Conservation (phyloP, 257 asterid genomes). For the Solanum chiquidenum region DNA sequence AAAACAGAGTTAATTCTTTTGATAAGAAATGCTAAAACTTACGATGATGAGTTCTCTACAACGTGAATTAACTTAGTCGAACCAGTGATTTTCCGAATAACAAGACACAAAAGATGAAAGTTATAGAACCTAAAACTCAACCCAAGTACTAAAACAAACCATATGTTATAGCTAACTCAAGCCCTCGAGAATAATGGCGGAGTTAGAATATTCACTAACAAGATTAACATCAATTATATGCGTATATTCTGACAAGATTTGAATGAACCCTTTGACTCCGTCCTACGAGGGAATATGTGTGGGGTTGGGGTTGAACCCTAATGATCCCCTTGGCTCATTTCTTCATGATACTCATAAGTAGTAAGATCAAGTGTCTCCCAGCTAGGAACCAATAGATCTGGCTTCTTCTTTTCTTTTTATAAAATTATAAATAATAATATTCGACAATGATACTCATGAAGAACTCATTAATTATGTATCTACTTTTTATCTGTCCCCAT, state of each 20-base stretch:
- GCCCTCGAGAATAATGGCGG: background rate
- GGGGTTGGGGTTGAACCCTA: background rate
- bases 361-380: background rate
- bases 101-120: background rate
- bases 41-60: background rate
- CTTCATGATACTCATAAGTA: background rate
- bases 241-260: background rate
- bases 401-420: background rate
- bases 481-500: background rate
- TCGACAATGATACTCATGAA: background rate
- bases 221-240: background rate
- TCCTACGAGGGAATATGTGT: background rate
- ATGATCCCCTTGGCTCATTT: background rate
- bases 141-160: background rate
- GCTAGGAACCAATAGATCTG: background rate
- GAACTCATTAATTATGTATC: background rate
- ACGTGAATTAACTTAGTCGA: background rate
- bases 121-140: background rate
- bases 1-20: background rate
- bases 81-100: background rate
- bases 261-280: background rate
- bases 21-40: background rate
- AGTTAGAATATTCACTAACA: background rate
- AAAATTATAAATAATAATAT: background rate
- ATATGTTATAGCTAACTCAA: background rate